These are phyloP conservation scores for Sporobolomyces pararoseus DNA, from an alignment of 768 basidiomycete genomes.

Conservation along the genomic window DNA sequence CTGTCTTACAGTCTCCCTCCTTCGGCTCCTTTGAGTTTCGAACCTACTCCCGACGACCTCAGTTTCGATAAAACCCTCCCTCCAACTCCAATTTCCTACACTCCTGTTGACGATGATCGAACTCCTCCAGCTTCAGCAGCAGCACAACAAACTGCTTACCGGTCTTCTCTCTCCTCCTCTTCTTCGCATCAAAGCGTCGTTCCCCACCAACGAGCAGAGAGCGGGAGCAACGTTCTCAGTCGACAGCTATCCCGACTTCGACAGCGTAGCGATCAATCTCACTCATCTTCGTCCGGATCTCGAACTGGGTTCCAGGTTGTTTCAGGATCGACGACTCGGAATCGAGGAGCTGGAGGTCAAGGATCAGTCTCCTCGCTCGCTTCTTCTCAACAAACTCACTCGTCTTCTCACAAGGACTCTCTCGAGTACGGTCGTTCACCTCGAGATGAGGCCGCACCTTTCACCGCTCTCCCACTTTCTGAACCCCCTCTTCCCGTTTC, in stretches of 20 bases:
- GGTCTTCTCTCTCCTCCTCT: too few species aligned
- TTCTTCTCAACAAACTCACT: constrained; percentile 15
- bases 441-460: not conserved
- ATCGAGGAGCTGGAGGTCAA: not conserved
- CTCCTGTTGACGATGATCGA: not conserved
- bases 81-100: constrained; percentile 23
- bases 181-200: too few species aligned
- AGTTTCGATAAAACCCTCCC: constrained; percentile 39
- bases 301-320: constrained; percentile 29
- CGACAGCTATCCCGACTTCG: constrained; percentile 15
- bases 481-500: not conserved
- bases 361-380: constrained; percentile 10
- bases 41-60: not conserved
- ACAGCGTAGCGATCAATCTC: constrained; percentile 10
- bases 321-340: constrained; percentile 29
- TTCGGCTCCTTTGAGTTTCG: not conserved
- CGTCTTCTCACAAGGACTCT: not conserved
- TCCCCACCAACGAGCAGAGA: not conserved
- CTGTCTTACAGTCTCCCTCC: not conserved
- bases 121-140: constrained; percentile 3
- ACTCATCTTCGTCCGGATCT: not conserved
- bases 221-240: not conserved
- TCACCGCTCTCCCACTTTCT: constrained; percentile 3
- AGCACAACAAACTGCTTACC: not conserved
- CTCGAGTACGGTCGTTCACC: not conserved